Evolutionary conservation across 2,329 filamentous ascomycete species (phyloP), one percentile per base, ranked within the genome.

Genomic region (Teratosphaeria gauchensis): DNA sequence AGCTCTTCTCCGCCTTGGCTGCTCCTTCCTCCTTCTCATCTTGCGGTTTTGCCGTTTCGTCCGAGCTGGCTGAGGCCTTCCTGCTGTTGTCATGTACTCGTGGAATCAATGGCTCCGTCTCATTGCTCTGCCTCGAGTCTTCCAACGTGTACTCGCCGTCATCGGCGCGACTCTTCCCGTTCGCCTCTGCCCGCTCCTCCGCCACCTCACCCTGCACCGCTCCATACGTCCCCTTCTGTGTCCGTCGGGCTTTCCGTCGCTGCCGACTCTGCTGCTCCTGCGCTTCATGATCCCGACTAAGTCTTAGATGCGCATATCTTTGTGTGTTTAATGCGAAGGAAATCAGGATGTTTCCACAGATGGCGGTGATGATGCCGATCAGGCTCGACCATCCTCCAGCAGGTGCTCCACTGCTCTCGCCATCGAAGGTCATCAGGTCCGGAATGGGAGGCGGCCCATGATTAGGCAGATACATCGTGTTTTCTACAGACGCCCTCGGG

Each of bases 251-350:
- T 66, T 11, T 69, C 68, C 24, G 74, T 65, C n/a, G 77, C 73
- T 2, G 78, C 79, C 66, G 82, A 81, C 7, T 65, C 65, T 42
- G 69, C 58, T 70, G 65, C 42, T 66, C 63, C 46, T 58, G 51
- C 62, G 82, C 80, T 33, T 82, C 79, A 65, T 82, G 84, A 71
- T 92, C 85, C 66, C 86, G 82, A 62, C 90, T 85, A 62, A 99
- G 81, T 58, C 87, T 84, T 59, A 94, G 90, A 71, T 99, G 94
- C 35, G 94, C 92, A 72, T 97, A 97, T 64, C 94, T 85, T 75
- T 99, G 94, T 55, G 95, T 92, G 71, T 99, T 99, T 61, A 99
- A 83, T 12, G 94, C 94, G 63, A 99, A 85, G 0, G 92, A 95
- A 65, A 99, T 97, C 56, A 99, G 82, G 35, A 96, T 79, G 69